Base-by-base conservation (phyloP, 345 rosid genomes). In the Eucalyptus erythrocorys region DNA sequence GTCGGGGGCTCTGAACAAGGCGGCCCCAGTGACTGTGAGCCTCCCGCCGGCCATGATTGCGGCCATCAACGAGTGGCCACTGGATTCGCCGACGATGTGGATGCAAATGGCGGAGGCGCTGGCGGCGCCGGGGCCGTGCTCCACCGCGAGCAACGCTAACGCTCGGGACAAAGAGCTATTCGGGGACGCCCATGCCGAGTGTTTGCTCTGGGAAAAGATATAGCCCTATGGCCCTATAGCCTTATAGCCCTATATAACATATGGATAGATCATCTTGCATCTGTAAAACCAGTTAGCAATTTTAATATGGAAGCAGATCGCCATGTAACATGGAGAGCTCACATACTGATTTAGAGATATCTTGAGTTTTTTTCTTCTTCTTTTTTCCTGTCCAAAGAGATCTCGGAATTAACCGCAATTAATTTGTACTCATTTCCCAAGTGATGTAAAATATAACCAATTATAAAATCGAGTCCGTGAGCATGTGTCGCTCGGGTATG, bases 51-150 rank as follows among this genome's bases (percentile, higher is more conserved):
- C 94, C 76, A 95, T 96, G 88, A 97, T 97, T 81, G 97, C 95
- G 86, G 96, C 98, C 16, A 97, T 96, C 68, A 96, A 94, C 68
- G 99, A 96, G 88, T 93, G 92, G 8, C 97, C 98, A 19, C 47
- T 96, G 91, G 98, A 97, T 89, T 96, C 98, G 2, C 99, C 99
- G 8, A 93, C 90, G 86, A 93, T 92, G 95, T 94, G 98, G 91
- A 96, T 92, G 98, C 93, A 30, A 21, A 84, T 87, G 86, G 81
- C 59, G 22, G 88, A 80, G 55, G 87, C 34, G 32, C 84, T 55
- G 34, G 43, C 26, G 86, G 48, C 9, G 82, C 82, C 82, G 27
- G 82, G 7, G 47, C 14, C 82, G 47, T 40, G 42, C 82, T 5
- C 45, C 45, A 5, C 82, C 27, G 8, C 13, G 82, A 19, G 27